Conservation (phyloP, 208 protist genomes). For the Crithidia acanthocephali region DNA sequence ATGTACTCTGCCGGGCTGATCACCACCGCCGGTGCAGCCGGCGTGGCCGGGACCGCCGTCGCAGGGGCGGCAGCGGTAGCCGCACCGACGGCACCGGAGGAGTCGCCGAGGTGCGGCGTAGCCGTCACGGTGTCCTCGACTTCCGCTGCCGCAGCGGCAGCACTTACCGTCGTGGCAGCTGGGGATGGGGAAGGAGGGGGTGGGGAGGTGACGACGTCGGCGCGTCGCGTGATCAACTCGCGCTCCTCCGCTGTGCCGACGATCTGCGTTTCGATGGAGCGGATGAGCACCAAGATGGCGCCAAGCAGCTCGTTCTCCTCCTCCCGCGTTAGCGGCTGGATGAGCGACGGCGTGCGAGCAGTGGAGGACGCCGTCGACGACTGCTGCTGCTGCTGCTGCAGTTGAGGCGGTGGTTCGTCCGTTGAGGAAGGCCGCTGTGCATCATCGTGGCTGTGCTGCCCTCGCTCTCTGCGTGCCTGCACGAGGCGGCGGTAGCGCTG, state of each 20-base stretch:
- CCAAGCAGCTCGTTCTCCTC: slow-evolving; percentile 40
- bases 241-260: slow-evolving; percentile 55
- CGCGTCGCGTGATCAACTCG: slow-evolving; percentile 38
- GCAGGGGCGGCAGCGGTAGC: not conserved
- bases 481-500: slow-evolving; percentile 18
- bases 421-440: not conserved
- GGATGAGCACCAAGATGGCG: slow-evolving; percentile 45
- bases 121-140: slow-evolving; percentile 17
- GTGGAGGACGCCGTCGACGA: not conserved
- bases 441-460: not conserved
- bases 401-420: not conserved
- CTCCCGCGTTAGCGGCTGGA: slow-evolving; percentile 19
- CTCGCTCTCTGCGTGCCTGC: not conserved
- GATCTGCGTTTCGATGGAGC: slow-evolving; percentile 44
- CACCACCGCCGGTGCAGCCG: not conserved
- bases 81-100: not conserved
- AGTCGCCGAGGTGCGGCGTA: not conserved
- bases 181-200: not conserved
- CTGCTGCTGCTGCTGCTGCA: not conserved
- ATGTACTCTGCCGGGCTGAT: slow-evolving; percentile 57
- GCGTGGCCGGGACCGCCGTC: not conserved
- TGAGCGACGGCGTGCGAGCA: not conserved
- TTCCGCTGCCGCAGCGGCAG: not conserved
- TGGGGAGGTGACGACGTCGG: slow-evolving; percentile 13
- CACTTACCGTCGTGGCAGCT: not conserved